Conservation (phyloP, 805 yeast species). For the Teunomyces barrocoloradensis region DNA sequence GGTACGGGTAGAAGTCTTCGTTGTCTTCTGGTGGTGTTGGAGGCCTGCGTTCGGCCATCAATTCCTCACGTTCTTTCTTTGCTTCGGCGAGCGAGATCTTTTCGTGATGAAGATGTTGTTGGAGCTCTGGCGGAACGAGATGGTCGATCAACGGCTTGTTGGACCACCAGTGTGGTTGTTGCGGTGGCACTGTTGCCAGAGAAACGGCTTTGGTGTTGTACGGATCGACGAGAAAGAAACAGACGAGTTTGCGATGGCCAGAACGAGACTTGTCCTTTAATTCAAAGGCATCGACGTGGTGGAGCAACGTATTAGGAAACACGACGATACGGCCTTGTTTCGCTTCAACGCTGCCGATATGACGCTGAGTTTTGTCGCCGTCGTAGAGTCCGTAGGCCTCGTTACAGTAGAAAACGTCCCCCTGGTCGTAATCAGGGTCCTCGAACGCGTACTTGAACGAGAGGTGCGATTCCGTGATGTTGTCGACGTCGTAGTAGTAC, state of each 20-base stretch:
- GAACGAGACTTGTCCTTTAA: constrained; percentile 31
- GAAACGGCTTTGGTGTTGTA: constrained; percentile 23
- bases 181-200: constrained; percentile 36
- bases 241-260: constrained; percentile 38
- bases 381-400: constrained; percentile 28
- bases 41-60: background rate
- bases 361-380: constrained; percentile 20
- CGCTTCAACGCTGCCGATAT: constrained; percentile 26
- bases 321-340: constrained; percentile 27
- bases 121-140: constrained; percentile 5
- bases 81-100: too few relatives aligned
- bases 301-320: constrained; percentile 39
- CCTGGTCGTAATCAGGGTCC: constrained; percentile 35
- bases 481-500: constrained; percentile 39
- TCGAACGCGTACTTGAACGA: constrained; percentile 27
- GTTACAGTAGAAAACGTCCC: constrained; percentile 23
- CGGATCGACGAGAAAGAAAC: constrained; percentile 40
- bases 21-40: background rate
- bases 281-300: constrained; percentile 38
- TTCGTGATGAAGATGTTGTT: too few relatives aligned
- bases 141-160: constrained; percentile 9
- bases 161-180: constrained; percentile 33
- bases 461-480: constrained; percentile 32
- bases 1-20: background rate
- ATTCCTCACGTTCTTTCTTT: too few relatives aligned